Evolutionary conservation across 1,284 basidiomycete species (phyloP).

Genomic region (Cryptococcus sp.): DNA sequence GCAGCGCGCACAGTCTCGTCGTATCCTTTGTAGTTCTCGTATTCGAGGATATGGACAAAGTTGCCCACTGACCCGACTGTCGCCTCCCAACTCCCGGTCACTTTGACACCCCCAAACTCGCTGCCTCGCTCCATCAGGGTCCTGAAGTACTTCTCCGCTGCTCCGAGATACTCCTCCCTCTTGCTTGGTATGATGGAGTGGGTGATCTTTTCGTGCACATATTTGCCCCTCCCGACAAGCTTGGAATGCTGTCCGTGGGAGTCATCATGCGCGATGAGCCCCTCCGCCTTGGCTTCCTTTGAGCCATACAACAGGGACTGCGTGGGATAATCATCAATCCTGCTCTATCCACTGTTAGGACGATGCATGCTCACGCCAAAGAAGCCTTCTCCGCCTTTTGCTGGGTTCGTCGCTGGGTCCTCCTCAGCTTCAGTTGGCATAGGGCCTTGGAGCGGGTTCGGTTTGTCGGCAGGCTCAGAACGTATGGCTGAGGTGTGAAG

Average conservation of each 20-base stretch:
- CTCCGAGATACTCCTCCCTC: conserved; percentile 76
- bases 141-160: conserved; percentile 78
- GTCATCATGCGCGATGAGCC: conserved; percentile 64
- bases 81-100: conserved; percentile 87
- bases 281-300: conserved; percentile 76
- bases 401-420: conserved; percentile 28
- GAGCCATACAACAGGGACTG: conserved; percentile 71
- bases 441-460: not conserved
- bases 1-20: conserved; percentile 57
- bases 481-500: not conserved
- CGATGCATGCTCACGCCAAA: conserved; percentile 31
- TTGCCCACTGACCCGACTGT: conserved; percentile 79
- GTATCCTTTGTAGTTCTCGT: conserved; percentile 82
- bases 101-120: conserved; percentile 70
- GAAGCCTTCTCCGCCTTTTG: conserved; percentile 35
- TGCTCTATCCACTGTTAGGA: not conserved
- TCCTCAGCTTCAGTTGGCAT: conserved; percentile 6
- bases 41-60: conserved; percentile 76
- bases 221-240: conserved; percentile 78
- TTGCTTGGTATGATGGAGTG: conserved; percentile 80
- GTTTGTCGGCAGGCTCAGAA: not conserved
- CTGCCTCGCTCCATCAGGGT: conserved; percentile 64
- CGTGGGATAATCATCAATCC: not conserved
- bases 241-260: conserved; percentile 69
- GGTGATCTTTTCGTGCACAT: conserved; percentile 78